Base-by-base conservation (phyloP, 441 rosid genomes). In the Aleurites moluccanus region DNA sequence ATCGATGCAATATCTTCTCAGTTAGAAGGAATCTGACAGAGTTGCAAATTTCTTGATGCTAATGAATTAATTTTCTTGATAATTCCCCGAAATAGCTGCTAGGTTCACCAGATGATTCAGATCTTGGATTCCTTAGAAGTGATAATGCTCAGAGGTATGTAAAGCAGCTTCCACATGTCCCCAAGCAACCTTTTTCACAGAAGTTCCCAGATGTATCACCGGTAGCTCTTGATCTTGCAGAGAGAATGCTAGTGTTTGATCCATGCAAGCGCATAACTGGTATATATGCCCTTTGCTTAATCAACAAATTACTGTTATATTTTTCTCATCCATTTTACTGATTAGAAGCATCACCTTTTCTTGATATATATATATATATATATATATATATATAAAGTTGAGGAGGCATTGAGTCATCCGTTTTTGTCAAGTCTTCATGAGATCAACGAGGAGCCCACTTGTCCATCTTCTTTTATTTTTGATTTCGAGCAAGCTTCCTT, bases 211-310 rank as follows among this genome's bases (percentile, higher is more conserved):
- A 80, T 78, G 81, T 85, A 85, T 86, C 96, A n/a, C 85, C 93
- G 11, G 85, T 83, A 65, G 94, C 90, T 73, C 86, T 75, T 4
- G 97, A 93, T 86, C 85, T 93, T 74, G 83, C 90, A 67, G 98
- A 93, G 83, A 91, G 81, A 82, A 93, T 93, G 98, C 97, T 93
- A 1, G 89, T 89, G 70, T 93, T 93, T 80, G 93, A 93, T 86
- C 98, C 98, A n/a, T 82, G 80, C 88, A 88, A 86, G 80, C 94
- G 98, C 77, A 90, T 91, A 70, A 87, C 97, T 44, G 96, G 98
- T 91, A 76, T 28, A 30, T 52, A 52, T 3, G 33, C 25, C 21
- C 42, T 55, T 21, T 40, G 25, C 67, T 49, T 8, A 69, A 13
- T 20, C 40, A 14, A 30, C n/a, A 49, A 15, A 20, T 68, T 23